Base-by-base conservation (phyloP, 2,329 filamentous ascomycete genomes). In the Claviceps sp. region DNA sequence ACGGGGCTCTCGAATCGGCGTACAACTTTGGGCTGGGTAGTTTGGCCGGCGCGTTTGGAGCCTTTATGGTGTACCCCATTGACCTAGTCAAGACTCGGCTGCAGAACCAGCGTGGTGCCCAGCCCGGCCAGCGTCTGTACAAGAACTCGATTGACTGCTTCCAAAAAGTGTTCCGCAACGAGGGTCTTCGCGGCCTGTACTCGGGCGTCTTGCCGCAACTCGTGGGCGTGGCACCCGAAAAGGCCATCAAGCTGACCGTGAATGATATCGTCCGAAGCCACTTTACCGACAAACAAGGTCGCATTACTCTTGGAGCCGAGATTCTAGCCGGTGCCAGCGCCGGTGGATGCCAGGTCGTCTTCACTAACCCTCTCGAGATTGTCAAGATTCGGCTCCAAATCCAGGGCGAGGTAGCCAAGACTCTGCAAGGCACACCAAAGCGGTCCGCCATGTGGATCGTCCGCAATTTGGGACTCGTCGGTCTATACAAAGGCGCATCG, bases 11-110 rank as follows among this genome's bases (percentile, higher is more conserved):
- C 42, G 60, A 90, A 64, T 95, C 90, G 1, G 79, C 76, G 2
- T 94, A 96, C 68, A 90, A 95, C 74, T 98, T 98, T 65, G 82
- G 74, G 3, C 80, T 98, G 6, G 93, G 93, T 54, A 89, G 86
- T 65, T 59, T 95, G 59, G 93, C 93, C 7, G 93, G 93, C 69
- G 93, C 93, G 9, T 98, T 98, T 65, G 93, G 93, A 66, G 93
- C 93, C 13, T 97, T 98, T 67, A 96, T 98, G 88, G 93, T 98
- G 50, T 98, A 98, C 67, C 93, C 93, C 23, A 97, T 98, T 64
- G 93, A 98, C 72, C 73, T 98, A 55, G 93, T 98, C 68, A 98
- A 98, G 79, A 98, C 93, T 1, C 83, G 93, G 55, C 86, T 98
- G 83, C 93, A 98, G 71, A 98, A 98, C 73, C 93, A 98, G 75